Evolutionary conservation across 345 rosid genomes (phyloP).

Genomic region (Citrus australasica): DNA sequence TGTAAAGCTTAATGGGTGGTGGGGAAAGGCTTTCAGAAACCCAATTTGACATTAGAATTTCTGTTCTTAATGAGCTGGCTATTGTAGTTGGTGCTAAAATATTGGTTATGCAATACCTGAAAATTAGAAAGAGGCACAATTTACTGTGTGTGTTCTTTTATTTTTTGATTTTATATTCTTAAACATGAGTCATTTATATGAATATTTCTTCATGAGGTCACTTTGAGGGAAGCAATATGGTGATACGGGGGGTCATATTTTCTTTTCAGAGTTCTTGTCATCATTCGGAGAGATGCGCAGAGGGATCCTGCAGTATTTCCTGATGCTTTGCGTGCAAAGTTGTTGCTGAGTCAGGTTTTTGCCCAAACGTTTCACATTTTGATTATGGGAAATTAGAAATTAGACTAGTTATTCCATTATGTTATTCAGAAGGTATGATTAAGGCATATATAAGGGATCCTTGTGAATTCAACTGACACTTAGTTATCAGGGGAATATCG

Average conservation of each 20-base stretch:
- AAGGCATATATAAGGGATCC: background rate
- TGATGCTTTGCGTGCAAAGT: slow-evolving; percentile 69
- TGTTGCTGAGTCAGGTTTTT: slow-evolving; percentile 63
- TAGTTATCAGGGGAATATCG: background rate
- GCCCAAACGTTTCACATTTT: background rate
- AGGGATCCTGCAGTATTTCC: slow-evolving; percentile 65
- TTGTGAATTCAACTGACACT: background rate
- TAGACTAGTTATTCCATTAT: background rate
- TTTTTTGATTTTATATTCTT: background rate
- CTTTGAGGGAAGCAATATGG: slow-evolving; percentile 1
- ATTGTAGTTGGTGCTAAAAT: background rate
- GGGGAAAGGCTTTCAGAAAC: background rate
- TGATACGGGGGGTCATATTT: slow-evolving; percentile 11
- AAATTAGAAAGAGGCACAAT: background rate
- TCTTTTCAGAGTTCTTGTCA: slow-evolving; percentile 70
- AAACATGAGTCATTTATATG: background rate
- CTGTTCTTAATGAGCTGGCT: background rate
- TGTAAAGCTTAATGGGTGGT: background rate
- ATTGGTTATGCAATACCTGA: background rate
- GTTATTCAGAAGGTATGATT: slow-evolving; percentile 5
- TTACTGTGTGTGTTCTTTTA: background rate
- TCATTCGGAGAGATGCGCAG: slow-evolving; percentile 77
- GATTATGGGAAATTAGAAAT: background rate
- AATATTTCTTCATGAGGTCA: background rate
- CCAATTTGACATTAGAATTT: background rate